These are phyloP conservation scores for Choricystis sp. DNA, from an alignment of 139 green algal genomes.

Conservation along the genomic window DNA sequence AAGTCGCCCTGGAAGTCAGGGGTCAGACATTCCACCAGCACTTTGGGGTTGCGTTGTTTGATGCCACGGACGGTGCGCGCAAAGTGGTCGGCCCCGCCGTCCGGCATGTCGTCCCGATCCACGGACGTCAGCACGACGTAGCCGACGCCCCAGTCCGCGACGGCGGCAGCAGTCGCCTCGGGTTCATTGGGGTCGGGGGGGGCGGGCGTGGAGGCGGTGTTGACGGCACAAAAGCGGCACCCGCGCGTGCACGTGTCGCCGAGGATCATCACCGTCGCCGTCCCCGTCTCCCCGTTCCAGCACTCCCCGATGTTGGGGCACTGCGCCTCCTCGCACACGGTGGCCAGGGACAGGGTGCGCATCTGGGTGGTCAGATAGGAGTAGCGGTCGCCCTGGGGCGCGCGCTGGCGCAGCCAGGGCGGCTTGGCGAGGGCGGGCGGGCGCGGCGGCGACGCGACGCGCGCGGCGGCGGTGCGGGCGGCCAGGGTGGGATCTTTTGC, in stretches of 20 bases:
- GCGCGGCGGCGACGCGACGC: neutral
- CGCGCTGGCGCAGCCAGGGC: constrained; percentile 83
- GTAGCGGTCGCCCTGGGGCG: constrained; percentile 76
- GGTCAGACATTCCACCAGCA: constrained; percentile 91
- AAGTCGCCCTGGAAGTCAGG: constrained; percentile 79
- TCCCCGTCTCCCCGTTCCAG: constrained; percentile 58
- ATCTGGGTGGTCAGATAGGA: constrained; percentile 68
- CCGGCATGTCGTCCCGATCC: constrained; percentile 90
- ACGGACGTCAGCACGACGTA: constrained; percentile 98
- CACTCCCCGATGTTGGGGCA: constrained; percentile 64
- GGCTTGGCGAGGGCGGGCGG: constrained; percentile 52
- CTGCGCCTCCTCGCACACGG: constrained; percentile 82
- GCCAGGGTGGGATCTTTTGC: neutral
- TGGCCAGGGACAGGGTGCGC: constrained; percentile 62
- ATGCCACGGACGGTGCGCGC: constrained; percentile 59
- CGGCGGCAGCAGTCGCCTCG: constrained; percentile 72
- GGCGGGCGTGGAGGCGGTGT: constrained; percentile 66
- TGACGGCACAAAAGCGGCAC: constrained; percentile 90
- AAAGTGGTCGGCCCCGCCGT: constrained; percentile 77
- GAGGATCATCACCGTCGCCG: constrained; percentile 99
- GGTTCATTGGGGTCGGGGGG: constrained; percentile 84
- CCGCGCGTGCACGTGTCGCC: constrained; percentile 49
- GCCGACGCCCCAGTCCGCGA: constrained; percentile 87
- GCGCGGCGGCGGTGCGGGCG: too few relatives aligned
- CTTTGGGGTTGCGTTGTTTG: constrained; percentile 25